Conservation (phyloP, 2,329 filamentous ascomycete species). For the Trichothecium sympodiale region DNA sequence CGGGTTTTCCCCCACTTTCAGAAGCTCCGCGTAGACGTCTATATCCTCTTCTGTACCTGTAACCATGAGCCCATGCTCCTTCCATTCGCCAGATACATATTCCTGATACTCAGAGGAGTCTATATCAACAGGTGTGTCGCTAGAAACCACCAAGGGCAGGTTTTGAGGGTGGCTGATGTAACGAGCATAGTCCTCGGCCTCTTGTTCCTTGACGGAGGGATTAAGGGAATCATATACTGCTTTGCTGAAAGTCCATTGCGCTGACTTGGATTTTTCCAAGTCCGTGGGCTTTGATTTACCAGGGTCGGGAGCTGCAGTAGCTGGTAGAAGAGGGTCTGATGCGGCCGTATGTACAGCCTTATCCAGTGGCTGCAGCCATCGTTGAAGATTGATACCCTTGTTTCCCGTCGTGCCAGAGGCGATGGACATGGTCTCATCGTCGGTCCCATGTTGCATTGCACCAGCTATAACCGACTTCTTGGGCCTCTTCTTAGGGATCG, state of each 20-base stretch:
- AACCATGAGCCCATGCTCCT: conserved; percentile 44
- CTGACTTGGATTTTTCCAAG: conserved; percentile 68
- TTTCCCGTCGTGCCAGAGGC: conserved; percentile 25
- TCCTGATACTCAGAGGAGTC: conserved; percentile 62
- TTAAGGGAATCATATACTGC: conserved; percentile 79
- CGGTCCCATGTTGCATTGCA: conserved; percentile 6
- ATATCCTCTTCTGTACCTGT: conserved; percentile 34
- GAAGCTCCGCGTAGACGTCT: conserved; percentile 61
- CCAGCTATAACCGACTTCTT: conserved; percentile 43
- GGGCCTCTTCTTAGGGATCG: conserved; percentile 48
- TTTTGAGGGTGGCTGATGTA: conserved; percentile 87
- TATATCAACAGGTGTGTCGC: conserved; percentile 49
- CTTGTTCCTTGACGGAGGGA: conserved; percentile 64
- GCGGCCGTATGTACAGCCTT: neutral
- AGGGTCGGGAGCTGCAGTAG: neutral
- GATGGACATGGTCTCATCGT: conserved; percentile 29
- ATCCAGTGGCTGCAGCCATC: conserved; percentile 45
- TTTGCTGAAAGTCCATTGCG: conserved; percentile 81
- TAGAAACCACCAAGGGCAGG: conserved; percentile 70
- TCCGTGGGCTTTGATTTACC: conserved; percentile 42
- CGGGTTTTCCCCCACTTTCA: conserved; percentile 69
- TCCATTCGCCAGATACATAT: conserved; percentile 62
- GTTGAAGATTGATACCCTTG: conserved; percentile 44
- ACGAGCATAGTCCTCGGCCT: conserved; percentile 75
- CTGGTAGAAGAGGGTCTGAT: neutral